Evolutionary conservation across 1,139 yeast species (phyloP).

Genomic region (Debaryomyces sp.): DNA sequence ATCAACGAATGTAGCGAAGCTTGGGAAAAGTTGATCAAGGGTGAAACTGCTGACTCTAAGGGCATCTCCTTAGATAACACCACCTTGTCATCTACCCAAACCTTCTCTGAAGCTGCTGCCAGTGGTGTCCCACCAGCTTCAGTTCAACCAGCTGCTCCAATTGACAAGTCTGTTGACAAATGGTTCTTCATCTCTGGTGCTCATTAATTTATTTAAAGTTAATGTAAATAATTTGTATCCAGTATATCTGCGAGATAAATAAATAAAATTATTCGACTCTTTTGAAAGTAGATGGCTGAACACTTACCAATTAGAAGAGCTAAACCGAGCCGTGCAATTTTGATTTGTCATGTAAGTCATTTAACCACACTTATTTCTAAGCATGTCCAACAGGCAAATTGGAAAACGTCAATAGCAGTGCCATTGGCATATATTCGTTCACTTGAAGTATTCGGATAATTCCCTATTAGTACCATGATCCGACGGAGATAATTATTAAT

Average conservation of each 20-base stretch:
- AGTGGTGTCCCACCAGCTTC: constrained; percentile 67
- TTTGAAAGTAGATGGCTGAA: background rate
- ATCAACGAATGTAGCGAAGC: constrained; percentile 77
- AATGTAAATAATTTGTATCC: constrained; percentile 1
- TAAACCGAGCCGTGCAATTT: background rate
- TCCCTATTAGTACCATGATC: background rate
- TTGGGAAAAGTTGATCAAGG: constrained; percentile 71
- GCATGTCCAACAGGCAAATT: background rate
- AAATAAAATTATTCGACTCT: background rate
- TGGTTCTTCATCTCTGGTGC: constrained; percentile 99
- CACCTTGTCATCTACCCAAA: constrained; percentile 62
- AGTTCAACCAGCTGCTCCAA: constrained; percentile 83
- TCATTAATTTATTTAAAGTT: constrained; percentile 28
- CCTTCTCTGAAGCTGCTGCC: constrained; percentile 52
- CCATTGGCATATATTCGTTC: background rate
- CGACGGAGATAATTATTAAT: background rate
- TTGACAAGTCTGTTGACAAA: constrained; percentile 95
- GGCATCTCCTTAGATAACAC: constrained; percentile 73
- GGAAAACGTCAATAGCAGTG: background rate
- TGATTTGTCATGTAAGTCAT: background rate
- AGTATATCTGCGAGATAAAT: background rate
- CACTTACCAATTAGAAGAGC: background rate
- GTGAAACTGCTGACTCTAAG: constrained; percentile 48
- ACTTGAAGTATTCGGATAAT: background rate
- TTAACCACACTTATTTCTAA: background rate